These are phyloP conservation scores for Trypanosoma rangeli DNA, from an alignment of 208 protist species.

Conservation along the genomic window DNA sequence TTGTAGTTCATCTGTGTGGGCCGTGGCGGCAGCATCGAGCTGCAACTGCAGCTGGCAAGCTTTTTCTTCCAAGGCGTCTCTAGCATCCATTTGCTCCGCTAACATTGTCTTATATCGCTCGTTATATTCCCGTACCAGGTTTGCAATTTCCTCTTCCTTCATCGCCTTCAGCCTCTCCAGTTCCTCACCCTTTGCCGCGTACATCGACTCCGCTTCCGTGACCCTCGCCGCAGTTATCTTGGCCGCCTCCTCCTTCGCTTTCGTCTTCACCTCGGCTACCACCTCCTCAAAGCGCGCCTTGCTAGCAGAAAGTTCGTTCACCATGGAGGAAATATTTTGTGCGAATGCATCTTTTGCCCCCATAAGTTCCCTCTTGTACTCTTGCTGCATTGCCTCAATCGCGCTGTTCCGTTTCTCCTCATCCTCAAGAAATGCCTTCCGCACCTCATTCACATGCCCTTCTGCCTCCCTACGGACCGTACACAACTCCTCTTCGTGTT, in stretches of 20 bases:
- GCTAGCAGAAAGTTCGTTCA: constrained; percentile 37
- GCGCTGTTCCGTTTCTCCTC: constrained; percentile 27
- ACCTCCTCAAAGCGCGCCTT: constrained; percentile 49
- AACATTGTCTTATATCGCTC: constrained; percentile 93
- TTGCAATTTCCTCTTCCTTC: constrained; percentile 73
- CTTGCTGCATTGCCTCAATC: constrained; percentile 28
- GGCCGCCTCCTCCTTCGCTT: constrained; percentile 40
- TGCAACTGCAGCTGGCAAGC: constrained; percentile 32
- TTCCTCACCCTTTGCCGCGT: constrained; percentile 20
- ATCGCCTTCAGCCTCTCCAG: constrained; percentile 32
- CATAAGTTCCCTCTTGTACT: constrained; percentile 35
- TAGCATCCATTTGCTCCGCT: constrained; percentile 81
- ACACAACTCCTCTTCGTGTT: constrained; percentile 86
- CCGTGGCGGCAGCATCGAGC: constrained; percentile 40
- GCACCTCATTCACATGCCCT: constrained; percentile 39
- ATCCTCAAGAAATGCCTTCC: constrained; percentile 27
- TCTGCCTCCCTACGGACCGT: constrained; percentile 79
- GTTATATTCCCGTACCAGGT: constrained; percentile 91
- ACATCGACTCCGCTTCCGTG: constrained; percentile 60
- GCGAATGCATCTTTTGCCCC: constrained; percentile 43
- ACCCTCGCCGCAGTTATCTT: constrained; percentile 54
- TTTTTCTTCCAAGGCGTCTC: constrained; percentile 64
- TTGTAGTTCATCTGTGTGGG: constrained; percentile 32
- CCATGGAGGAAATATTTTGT: constrained; percentile 37
- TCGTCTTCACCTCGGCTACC: constrained; percentile 32